These are phyloP conservation scores for Stagonosporopsis tanaceti DNA, from an alignment of 2,329 filamentous ascomycete species.

Conservation along the genomic window DNA sequence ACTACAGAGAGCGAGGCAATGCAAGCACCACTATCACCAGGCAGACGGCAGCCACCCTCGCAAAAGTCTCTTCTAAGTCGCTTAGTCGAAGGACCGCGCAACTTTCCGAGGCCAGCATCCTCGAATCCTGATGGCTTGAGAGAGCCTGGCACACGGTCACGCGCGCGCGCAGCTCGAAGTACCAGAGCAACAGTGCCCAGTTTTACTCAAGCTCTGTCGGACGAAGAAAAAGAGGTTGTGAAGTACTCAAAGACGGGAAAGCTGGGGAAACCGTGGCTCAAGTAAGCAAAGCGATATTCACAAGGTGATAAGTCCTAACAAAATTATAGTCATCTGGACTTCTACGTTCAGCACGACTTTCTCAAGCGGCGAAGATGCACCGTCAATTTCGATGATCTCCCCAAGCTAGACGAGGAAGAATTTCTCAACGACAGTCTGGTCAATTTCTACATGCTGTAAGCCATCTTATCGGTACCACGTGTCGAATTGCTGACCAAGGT, in stretches of 20 bases:
- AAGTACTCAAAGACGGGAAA: constrained; percentile 24
- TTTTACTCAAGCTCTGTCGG: neutral
- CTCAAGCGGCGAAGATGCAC: constrained; percentile 7
- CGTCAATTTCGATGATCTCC: constrained; percentile 76
- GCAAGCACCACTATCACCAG: neutral
- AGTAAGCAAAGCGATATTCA: constrained; percentile 15
- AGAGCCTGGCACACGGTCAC: neutral
- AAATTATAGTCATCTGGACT: constrained; percentile 1
- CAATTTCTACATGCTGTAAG: constrained; percentile 77
- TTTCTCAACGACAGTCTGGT: constrained; percentile 94
- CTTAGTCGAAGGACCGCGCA: neutral
- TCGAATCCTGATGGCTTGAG: neutral
- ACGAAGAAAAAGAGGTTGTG: constrained; percentile 29
- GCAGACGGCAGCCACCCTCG: neutral
- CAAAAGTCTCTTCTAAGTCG: neutral
- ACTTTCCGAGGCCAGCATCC: neutral
- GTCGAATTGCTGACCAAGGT: neutral
- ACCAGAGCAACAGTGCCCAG: constrained; percentile 19
- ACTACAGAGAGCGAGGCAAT: constrained; percentile 2
- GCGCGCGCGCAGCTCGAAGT: constrained; percentile 18
- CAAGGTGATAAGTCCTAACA: neutral
- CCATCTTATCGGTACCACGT: neutral
- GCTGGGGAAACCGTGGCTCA: constrained; percentile 40
- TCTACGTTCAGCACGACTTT: constrained; percentile 1
- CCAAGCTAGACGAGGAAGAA: constrained; percentile 80